Conservation (phyloP, 1,284 basidiomycete genomes). For the Heimioporus retisporus region DNA sequence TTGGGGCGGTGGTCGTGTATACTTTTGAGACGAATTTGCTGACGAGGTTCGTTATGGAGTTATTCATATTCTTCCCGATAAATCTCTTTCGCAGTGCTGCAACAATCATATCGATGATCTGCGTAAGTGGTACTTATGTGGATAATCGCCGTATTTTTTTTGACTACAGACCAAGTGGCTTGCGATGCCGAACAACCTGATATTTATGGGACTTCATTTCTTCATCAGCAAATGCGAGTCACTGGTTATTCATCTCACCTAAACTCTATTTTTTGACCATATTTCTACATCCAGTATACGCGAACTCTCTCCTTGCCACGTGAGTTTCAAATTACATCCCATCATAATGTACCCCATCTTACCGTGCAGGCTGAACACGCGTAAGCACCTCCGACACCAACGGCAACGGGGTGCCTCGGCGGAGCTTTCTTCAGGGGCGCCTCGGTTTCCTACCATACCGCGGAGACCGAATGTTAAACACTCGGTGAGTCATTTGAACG, state of each 20-base stretch:
- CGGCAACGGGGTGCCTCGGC: constrained; percentile 36
- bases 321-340: constrained; percentile 21
- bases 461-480: constrained; percentile 16
- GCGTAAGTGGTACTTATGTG: constrained; percentile 46
- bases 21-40: constrained; percentile 63
- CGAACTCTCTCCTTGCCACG: constrained; percentile 47
- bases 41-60: constrained; percentile 50
- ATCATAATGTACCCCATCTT: not conserved
- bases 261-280: not conserved
- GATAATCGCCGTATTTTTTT: constrained; percentile 23
- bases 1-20: constrained; percentile 61
- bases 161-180: constrained; percentile 51
- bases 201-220: constrained; percentile 64
- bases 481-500: constrained; percentile 20
- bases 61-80: constrained; percentile 1
- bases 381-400: constrained; percentile 39
- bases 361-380: constrained; percentile 37
- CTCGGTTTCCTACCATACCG: constrained; percentile 31
- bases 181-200: constrained; percentile 56
- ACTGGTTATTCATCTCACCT: constrained; percentile 3
- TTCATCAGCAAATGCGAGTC: constrained; percentile 58
- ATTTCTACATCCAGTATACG: constrained; percentile 34
- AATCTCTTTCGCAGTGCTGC: constrained; percentile 45
- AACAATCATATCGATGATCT: constrained; percentile 59
- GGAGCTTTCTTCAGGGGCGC: constrained; percentile 46